Conservation (phyloP, 208 protist species). For the Acanthamoeba lenticulata region DNA sequence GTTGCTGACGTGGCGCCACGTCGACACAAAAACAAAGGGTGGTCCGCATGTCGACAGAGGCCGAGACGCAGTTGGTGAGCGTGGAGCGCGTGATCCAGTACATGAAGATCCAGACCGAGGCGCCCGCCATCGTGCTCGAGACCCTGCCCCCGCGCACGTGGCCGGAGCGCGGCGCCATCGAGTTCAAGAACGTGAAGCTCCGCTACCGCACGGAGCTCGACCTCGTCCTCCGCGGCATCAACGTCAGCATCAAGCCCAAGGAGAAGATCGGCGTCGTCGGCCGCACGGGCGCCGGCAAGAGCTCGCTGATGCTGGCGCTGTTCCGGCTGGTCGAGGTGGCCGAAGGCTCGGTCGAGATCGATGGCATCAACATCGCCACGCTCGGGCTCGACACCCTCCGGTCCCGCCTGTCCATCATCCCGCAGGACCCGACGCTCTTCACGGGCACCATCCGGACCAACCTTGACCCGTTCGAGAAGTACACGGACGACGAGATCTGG, state of each 20-base stretch:
- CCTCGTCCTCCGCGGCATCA: constrained; percentile 76
- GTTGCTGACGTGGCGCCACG: neutral
- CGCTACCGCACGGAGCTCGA: constrained; percentile 44
- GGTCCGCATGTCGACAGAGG: constrained; percentile 41
- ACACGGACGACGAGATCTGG: constrained; percentile 76
- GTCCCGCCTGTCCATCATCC: constrained; percentile 96
- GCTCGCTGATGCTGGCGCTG: constrained; percentile 82
- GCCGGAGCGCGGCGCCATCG: constrained; percentile 79
- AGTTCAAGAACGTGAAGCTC: constrained; percentile 72
- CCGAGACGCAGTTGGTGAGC: constrained; percentile 48
- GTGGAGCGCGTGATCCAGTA: constrained; percentile 82
- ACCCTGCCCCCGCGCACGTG: constrained; percentile 70
- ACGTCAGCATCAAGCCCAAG: constrained; percentile 69
- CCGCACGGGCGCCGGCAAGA: constrained; percentile 85
- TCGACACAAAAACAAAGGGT: too few relatives aligned
- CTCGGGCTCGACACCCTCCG: constrained; percentile 93
- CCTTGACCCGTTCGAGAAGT: constrained; percentile 84
- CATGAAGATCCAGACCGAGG: constrained; percentile 69
- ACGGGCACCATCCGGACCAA: constrained; percentile 84
- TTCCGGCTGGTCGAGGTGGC: constrained; percentile 93
- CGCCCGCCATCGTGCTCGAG: constrained; percentile 49
- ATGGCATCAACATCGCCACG: constrained; percentile 91
- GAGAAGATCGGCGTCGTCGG: constrained; percentile 91
- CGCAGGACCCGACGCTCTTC: constrained; percentile 88
- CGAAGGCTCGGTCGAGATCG: constrained; percentile 88